A percentile compares a stretch with the other conserved stretches of the same genome.
phyloP scores from a whole-genome alignment of 2,329 filamentous ascomycete species.

The Calonectria henricotiae region DNA sequence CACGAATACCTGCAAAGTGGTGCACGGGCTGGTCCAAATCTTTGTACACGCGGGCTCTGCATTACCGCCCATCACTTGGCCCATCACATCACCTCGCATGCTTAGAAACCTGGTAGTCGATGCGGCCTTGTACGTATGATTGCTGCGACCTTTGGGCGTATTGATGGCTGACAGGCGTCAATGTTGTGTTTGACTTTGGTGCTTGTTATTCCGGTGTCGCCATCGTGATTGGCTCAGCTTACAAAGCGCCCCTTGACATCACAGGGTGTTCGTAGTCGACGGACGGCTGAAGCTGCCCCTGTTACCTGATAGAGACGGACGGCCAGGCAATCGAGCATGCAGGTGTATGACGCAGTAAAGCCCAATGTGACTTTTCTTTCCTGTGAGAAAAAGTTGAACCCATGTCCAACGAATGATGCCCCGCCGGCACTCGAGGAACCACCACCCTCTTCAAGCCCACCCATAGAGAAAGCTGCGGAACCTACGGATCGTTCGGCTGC shows the following conservation, averaged over 20 bases:
- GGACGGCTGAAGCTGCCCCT: constrained; percentile 8
- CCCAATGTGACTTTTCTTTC: not conserved
- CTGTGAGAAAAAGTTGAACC: not conserved
- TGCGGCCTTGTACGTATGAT: constrained; percentile 8
- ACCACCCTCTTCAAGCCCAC: not conserved
- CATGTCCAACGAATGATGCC: constrained; percentile 3
- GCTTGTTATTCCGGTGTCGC: not conserved
- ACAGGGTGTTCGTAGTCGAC: constrained; percentile 1
- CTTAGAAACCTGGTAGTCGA: constrained; percentile 11
- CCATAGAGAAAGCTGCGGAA: constrained; percentile 24
- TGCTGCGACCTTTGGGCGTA: not conserved
- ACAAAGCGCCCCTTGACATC: constrained; percentile 19
- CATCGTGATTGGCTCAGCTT: constrained; percentile 35
- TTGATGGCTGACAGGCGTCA: constrained; percentile 22
- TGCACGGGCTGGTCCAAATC: constrained; percentile 32
- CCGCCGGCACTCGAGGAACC: not conserved
- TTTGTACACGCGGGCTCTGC: constrained; percentile 21
- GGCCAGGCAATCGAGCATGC: not conserved
- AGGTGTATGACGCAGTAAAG: constrained; percentile 3
- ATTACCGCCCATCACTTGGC: not conserved
- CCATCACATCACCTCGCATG: constrained; percentile 26
- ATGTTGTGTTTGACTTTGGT: constrained; percentile 29
- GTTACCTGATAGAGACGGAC: not conserved
- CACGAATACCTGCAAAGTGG: constrained; percentile 2
- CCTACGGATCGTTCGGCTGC: constrained; percentile 37